Evolutionary conservation across 495 filamentous ascomycete genomes (phyloP), one percentile per base, ranked within the genome.

Genomic region (Aspergillus kassunensis): DNA sequence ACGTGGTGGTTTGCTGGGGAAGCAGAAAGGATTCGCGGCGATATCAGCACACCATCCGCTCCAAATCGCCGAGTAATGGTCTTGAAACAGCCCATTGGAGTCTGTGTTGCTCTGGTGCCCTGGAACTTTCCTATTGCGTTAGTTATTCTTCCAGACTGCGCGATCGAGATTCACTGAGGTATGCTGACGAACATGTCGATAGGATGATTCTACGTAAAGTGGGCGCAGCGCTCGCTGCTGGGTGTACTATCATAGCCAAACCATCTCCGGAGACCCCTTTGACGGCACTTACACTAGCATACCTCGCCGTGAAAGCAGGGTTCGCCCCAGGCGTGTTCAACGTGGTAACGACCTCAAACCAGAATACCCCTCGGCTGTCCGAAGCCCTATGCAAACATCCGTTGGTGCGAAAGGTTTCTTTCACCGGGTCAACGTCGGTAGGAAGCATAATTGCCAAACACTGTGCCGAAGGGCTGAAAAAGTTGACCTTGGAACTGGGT

Each of bases 401-500:
- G 7, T 4, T 51, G 6, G 58, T 67, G 2, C 16, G 41, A 58
- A 90, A 92, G 59, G 60, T 91, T n/a, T 61, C 57, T 25, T 71
- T 68, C 44, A 70, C 67, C 8, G 64, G 65, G 4, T 67, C 62
- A 8, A 70, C 64, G 0, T 52, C 13, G 15, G 61, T 68, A 4
- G 66, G 60, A 0, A 67, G 61, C 42, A 52, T 58, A 35, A 31
- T 69, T 2, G 50, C 59, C 3, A 44, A 53, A 56, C 81, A 86
- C 61, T 72, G 60, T 1, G 81, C 80, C 34, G 73, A 81, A 37
- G 76, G 82, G 7, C 85, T 96, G 57, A 74, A 80, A 43, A 86
- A 85, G 63, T 88, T 96, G 46, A 93, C 87, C 0, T 79, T 95
- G 25, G 91, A 96, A 68, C 92, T 91, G 6, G 91, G 91, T 18